A percentile compares a stretch with the other conserved stretches of the same genome.
Evolutionary conservation across 1,284 basidiomycete genomes (phyloP).

Genomic region (Fomitopsis betulina): DNA sequence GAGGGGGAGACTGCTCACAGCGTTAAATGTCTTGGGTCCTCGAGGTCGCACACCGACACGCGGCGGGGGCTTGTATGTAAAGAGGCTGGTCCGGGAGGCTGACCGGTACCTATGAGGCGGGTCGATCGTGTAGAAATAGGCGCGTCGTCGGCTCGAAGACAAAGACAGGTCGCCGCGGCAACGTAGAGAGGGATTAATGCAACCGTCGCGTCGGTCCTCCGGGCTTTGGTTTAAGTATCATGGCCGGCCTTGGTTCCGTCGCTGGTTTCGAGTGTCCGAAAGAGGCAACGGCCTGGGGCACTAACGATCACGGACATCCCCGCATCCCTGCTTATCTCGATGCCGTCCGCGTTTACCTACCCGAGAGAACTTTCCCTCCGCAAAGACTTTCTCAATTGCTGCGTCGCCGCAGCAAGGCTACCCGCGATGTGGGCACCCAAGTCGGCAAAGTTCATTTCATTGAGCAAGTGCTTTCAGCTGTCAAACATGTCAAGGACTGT

Average conservation of each 20-base stretch:
- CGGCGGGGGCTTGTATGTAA: background rate
- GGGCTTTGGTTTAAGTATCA: background rate
- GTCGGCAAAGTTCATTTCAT: background rate
- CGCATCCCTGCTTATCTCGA: background rate
- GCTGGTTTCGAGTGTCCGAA: slow-evolving; percentile 1
- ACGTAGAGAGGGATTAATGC: background rate
- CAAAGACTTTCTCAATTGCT: background rate
- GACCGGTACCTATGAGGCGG: background rate
- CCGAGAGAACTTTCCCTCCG: background rate
- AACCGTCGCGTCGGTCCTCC: background rate
- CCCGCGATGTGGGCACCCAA: background rate
- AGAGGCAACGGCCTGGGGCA: background rate
- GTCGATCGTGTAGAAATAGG: background rate
- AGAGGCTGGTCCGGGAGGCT: slow-evolving; percentile 1
- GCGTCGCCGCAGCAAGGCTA: background rate
- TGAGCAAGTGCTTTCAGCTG: no score
- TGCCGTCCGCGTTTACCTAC: background rate
- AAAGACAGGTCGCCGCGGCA: background rate
- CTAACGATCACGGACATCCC: slow-evolving; percentile 1
- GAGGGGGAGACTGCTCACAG: background rate
- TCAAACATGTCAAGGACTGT: background rate
- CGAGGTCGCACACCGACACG: background rate
- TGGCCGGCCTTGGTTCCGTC: background rate
- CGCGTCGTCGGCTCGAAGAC: background rate
- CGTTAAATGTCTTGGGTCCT: background rate